Evolutionary conservation across 306 rosid species (phyloP).

Genomic region (Potentilla sterilis): DNA sequence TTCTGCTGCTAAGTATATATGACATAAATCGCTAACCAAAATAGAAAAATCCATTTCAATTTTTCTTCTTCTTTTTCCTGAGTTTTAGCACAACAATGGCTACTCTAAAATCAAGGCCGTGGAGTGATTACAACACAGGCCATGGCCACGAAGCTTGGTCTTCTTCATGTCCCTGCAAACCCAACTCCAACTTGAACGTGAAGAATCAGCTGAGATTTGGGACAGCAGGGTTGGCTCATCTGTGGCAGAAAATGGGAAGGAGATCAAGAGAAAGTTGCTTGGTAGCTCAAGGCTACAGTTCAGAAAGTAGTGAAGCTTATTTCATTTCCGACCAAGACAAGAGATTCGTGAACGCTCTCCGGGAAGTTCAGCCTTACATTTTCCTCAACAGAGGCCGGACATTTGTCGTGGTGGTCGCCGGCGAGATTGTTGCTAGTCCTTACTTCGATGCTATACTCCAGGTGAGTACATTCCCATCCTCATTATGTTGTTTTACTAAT

Average conservation of each 20-base stretch:
- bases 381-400: constrained; percentile 42
- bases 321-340: constrained; percentile 43
- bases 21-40: not conserved
- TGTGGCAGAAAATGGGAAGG: constrained; percentile 3
- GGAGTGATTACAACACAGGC: constrained; percentile 7
- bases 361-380: constrained; percentile 71
- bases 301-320: not conserved
- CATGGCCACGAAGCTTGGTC: constrained; percentile 14
- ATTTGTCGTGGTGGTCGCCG: constrained; percentile 54
- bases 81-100: constrained; percentile 27
- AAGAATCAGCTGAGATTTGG: not conserved
- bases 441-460: constrained; percentile 47
- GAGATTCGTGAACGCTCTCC: constrained; percentile 45
- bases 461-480: constrained; percentile 30
- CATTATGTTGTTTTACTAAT: not conserved
- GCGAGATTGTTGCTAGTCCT: constrained; percentile 45
- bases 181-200: constrained; percentile 8
- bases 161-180: constrained; percentile 16
- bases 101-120: constrained; percentile 35
- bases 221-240: not conserved
- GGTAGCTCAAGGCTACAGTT: constrained; percentile 18
- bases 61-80: not conserved
- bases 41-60: not conserved
- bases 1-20: not conserved
- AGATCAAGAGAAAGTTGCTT: constrained; percentile 26